Base-by-base conservation (phyloP, 179 eudicot species). In the Amaranthus tricolor region DNA sequence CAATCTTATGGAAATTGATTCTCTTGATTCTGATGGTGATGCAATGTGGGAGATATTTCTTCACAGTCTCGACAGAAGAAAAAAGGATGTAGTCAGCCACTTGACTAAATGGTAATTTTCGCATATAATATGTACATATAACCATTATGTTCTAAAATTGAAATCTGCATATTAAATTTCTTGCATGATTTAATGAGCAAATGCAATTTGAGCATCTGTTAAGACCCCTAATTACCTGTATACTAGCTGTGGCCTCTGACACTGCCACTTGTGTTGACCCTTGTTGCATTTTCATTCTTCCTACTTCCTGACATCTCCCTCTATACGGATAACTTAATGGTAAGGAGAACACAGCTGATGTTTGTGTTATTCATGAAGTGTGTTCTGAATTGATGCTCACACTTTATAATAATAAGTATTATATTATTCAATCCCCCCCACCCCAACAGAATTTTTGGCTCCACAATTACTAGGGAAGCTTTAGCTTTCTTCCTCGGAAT, bases 61-160 rank as follows among this genome's bases (percentile, higher is more conserved):
- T 52, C 83, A 68, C 79, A 88, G 83, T 54, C 83, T 87, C 15
- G 84, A 82, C 70, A 71, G 69, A 59, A 91, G 86, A 73, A 88
- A 81, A 81, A 83, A 84, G 80, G 87, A 83, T 82, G 86, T 88
- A 8, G 70, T 74, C 31, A 81, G 75, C 78, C 97, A 91, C 72
- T 81, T 93, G 86, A 77, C 71, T 62, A 82, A 84, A 78, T 95
- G 99, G 99, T 95, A 90, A 63, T 84, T 14, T 31, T 56, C 43
- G 49, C 76, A 66, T 68, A 12, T 66, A 13, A 20, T 13, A 66
- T 62, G 62, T 50, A 31, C 40, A 31, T 31, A 31, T 31, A 31
- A 31, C 65, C 57, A 31, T 55, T 73, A 54, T 59, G 68, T 73
- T 47, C 48, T 68, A 51, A n/a, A 40, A 12, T 16, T 47, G 53